Evolutionary conservation across 164 flowering plant genomes (phyloP).

Genomic region (Macadamia tetraphylla): DNA sequence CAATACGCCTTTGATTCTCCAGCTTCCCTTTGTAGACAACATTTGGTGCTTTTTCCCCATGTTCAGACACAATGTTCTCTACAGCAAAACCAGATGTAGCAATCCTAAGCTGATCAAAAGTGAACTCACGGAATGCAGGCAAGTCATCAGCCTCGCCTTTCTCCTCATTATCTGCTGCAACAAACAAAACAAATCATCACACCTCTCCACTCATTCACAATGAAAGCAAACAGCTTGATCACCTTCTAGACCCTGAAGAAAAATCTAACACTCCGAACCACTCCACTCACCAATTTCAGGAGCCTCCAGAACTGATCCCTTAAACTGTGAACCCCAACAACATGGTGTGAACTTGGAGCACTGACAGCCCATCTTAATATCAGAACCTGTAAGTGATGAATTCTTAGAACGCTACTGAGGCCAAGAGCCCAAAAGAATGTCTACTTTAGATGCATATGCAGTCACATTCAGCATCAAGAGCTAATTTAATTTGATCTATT

Average conservation of each 20-base stretch:
- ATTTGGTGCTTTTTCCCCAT: slow-evolving; percentile 96
- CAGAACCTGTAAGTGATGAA: slow-evolving; percentile 6
- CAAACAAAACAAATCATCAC: background rate
- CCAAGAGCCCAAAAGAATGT: background rate
- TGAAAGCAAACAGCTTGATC: background rate
- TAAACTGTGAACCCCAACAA: slow-evolving; percentile 38
- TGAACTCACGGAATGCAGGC: slow-evolving; percentile 61
- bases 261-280: background rate
- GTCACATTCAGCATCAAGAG: background rate
- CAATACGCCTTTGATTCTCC: slow-evolving; percentile 70
- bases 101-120: slow-evolving; percentile 66
- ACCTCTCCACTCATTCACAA: background rate
- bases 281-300: slow-evolving; percentile 40
- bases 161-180: slow-evolving; percentile 47
- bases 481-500: background rate
- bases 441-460: background rate
- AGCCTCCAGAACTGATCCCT: slow-evolving; percentile 38
- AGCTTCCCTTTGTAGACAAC: slow-evolving; percentile 88
- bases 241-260: background rate
- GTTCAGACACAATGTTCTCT: slow-evolving; percentile 94
- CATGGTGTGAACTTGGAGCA: slow-evolving; percentile 46
- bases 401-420: background rate
- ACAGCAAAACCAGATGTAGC: slow-evolving; percentile 87
- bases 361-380: slow-evolving; percentile 51
- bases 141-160: slow-evolving; percentile 42